These are phyloP conservation scores for Mycena maculata DNA, from an alignment of 768 basidiomycete species.

Conservation along the genomic window DNA sequence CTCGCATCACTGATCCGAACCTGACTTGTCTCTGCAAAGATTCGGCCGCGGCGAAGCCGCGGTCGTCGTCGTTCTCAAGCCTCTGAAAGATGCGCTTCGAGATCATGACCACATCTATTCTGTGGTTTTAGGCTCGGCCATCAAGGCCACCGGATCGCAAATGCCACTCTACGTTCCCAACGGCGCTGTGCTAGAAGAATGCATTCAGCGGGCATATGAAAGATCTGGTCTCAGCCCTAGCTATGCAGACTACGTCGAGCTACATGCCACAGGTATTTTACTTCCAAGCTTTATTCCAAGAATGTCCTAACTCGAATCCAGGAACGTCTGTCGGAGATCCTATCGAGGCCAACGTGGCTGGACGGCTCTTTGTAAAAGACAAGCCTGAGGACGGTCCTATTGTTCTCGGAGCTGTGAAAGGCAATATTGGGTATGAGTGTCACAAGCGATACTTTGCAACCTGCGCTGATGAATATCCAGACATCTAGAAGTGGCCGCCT, in stretches of 20 bases:
- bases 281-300: background rate
- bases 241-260: conserved; percentile 53
- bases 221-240: conserved; percentile 37
- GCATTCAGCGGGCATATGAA: conserved; percentile 44
- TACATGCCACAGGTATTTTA: conserved; percentile 52
- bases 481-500: conserved; percentile 25
- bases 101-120: conserved; percentile 48
- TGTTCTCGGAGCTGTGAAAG: conserved; percentile 48
- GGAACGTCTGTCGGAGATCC: conserved; percentile 54
- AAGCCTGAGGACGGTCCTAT: too few species aligned
- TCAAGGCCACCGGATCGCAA: conserved; percentile 44
- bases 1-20: conserved; percentile 21
- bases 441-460: conserved; percentile 25
- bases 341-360: conserved; percentile 55
- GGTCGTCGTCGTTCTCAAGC: conserved; percentile 38
- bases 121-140: conserved; percentile 45
- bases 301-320: conserved; percentile 2
- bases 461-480: conserved; percentile 4
- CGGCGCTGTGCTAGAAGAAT: conserved; percentile 43
- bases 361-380: conserved; percentile 40
- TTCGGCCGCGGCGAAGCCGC: conserved; percentile 42
- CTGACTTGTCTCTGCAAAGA: conserved; percentile 1
- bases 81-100: conserved; percentile 41
- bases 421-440: conserved; percentile 44
- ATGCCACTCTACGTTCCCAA: conserved; percentile 45